Evolutionary conservation across 306 rosid genomes (phyloP).

Genomic region (Casuarina cunninghamiana): DNA sequence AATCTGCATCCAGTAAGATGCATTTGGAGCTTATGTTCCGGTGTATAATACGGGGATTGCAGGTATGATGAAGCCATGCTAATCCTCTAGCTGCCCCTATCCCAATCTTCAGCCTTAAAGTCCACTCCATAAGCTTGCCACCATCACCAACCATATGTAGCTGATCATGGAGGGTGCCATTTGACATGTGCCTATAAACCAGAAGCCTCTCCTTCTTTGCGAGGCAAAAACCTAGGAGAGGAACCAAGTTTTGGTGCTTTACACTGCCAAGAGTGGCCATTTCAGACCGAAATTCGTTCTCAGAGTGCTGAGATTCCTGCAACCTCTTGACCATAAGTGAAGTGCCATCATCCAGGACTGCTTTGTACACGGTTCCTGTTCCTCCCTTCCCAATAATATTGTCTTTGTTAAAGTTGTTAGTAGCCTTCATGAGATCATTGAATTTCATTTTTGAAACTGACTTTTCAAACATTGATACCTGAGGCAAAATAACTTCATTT

Average conservation of each 20-base stretch:
- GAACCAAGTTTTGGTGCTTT: conserved; percentile 77
- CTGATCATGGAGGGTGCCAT: conserved; percentile 76
- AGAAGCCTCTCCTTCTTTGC: conserved; percentile 88
- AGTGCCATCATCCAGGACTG: conserved; percentile 74
- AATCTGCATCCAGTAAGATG: conserved; percentile 70
- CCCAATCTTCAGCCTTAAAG: conserved; percentile 78
- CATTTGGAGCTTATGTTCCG: conserved; percentile 94
- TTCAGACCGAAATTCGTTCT: conserved; percentile 84
- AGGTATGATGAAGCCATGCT: conserved; percentile 95
- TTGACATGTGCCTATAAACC: conserved; percentile 73
- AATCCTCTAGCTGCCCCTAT: conserved; percentile 91
- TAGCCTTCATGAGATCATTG: conserved; percentile 95
- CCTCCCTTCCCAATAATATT: conserved; percentile 78
- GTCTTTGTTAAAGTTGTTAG: conserved; percentile 69
- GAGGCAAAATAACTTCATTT: conserved; percentile 29
- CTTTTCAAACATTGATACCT: conserved; percentile 91
- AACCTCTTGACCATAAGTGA: conserved; percentile 86
- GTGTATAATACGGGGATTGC: conserved; percentile 93
- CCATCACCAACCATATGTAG: conserved; percentile 54
- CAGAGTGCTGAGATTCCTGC: conserved; percentile 80
- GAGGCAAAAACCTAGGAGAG: conserved; percentile 80
- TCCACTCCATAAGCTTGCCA: conserved; percentile 63
- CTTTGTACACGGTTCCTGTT: conserved; percentile 84
- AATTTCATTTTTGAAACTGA: conserved; percentile 78
- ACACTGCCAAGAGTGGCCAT: conserved; percentile 77